Evolutionary conservation across 2,329 filamentous ascomycete species (phyloP).

Genomic region (Beauveria brongniartii): DNA sequence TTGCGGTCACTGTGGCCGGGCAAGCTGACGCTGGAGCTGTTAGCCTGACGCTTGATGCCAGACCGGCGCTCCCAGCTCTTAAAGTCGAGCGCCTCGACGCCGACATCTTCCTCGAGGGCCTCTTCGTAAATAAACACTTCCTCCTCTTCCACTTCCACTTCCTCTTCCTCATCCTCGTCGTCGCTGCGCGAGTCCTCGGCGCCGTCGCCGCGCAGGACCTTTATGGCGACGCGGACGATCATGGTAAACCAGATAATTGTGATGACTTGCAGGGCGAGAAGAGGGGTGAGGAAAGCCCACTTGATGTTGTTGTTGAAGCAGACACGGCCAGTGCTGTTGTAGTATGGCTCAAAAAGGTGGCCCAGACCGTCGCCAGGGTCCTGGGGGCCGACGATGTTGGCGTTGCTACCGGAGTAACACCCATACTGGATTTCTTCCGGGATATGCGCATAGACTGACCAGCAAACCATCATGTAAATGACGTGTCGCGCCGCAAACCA

Average conservation of each 20-base stretch:
- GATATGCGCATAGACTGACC: slow-evolving; percentile 66
- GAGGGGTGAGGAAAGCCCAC: slow-evolving; percentile 66
- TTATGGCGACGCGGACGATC: slow-evolving; percentile 75
- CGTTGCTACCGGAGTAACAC: slow-evolving; percentile 58
- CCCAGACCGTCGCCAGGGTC: slow-evolving; percentile 40
- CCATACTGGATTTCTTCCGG: slow-evolving; percentile 55
- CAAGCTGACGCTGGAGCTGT: slow-evolving; percentile 55
- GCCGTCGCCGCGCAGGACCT: slow-evolving; percentile 65
- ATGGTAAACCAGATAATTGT: slow-evolving; percentile 84
- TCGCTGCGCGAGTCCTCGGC: slow-evolving; percentile 87
- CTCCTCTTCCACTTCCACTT: slow-evolving; percentile 53
- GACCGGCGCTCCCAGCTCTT: slow-evolving; percentile 53
- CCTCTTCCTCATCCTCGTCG: slow-evolving; percentile 65
- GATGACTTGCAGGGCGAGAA: slow-evolving; percentile 71
- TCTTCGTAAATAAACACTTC: slow-evolving; percentile 47
- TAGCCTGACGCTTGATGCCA: slow-evolving; percentile 45
- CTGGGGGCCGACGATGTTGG: slow-evolving; percentile 47
- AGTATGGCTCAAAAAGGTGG: slow-evolving; percentile 68
- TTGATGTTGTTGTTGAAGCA: slow-evolving; percentile 73
- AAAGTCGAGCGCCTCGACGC: slow-evolving; percentile 62
- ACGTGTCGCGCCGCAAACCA: slow-evolving; percentile 83
- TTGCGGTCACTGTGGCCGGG: slow-evolving; percentile 68
- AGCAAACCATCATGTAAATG: slow-evolving; percentile 70
- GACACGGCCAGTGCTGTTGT: slow-evolving; percentile 60
- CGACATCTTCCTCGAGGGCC: slow-evolving; percentile 65